Base-by-base conservation (phyloP, 2,329 filamentous ascomycete genomes). In the Hymenoscyphus linearis region DNA sequence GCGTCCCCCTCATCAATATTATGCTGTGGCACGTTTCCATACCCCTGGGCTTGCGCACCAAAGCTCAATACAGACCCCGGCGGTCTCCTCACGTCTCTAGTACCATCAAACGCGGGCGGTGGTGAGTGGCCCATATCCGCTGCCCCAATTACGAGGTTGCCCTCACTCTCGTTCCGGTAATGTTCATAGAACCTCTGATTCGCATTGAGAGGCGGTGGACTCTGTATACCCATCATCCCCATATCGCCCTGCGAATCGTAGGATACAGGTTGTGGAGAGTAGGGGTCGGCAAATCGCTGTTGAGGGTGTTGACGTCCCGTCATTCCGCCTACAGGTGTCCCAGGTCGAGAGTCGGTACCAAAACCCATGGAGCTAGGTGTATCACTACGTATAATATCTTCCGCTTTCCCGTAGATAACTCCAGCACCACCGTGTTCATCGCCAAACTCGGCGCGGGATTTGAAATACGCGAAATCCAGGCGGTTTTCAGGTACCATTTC, bases 401-500 rank as follows among this genome's bases (percentile, higher is more conserved):
- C 76, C 1, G 81, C 75, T 14, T 77, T 80, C 2, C 88, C 88
- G 64, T 84, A 88, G 6, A 87, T 78, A 35, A 85, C 65, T 4
- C 72, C 83, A 25, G 89, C 89, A 4, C 89, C 92, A n/a, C 91
- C 91, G 66, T 92, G 89, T 59, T 95, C 90, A 12, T 92, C 88
- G 1, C 86, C 86, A 75, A 97, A 97, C 68, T 97, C 93, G 1
- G 89, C 84, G 2, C 92, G 83, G 73, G 96, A 87, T 76, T 96
- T 97, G 80, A 87, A 98, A 76, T 91, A 93, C 63, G 91, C 63
- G 75, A 98, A 97, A 68, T 97, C 93, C 2, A 90, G 84, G 1
- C 91, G 83, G 74, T 96, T 88, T 76, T 98, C 93, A 0, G 90
- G 86, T 0, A 98, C 93, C 61, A 96, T 86, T 75, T 98, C 93